Percentiles rank a stretch among this genome's conserved stretches.
Evolutionary conservation across 2,329 filamentous ascomycete genomes (phyloP).

Genomic region (Acarospora socialis): DNA sequence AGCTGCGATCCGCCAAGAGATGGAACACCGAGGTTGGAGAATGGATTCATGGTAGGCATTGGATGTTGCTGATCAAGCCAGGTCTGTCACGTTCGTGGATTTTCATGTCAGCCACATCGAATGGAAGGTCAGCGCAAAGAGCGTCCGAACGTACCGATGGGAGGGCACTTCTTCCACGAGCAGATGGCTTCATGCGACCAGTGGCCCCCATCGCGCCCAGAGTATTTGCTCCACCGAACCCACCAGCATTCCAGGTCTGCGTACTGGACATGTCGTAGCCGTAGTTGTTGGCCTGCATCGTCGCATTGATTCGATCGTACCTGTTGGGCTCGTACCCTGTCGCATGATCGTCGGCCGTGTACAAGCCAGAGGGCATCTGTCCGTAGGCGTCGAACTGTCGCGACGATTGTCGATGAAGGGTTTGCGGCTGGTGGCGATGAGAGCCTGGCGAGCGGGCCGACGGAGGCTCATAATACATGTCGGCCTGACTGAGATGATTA

Average conservation of each 20-base stretch:
- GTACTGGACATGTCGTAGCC: slow-evolving; percentile 53
- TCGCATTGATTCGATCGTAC: slow-evolving; percentile 44
- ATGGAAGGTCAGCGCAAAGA: slow-evolving; percentile 1
- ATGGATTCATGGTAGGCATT: slow-evolving; percentile 27
- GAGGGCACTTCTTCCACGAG: slow-evolving; percentile 45
- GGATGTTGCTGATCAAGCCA: slow-evolving; percentile 47
- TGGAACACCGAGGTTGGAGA: slow-evolving; percentile 30
- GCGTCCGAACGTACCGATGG: slow-evolving; percentile 50
- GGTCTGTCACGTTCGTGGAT: too few relatives aligned
- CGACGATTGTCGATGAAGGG: slow-evolving; percentile 56
- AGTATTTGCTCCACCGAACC: slow-evolving; percentile 50
- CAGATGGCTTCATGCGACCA: slow-evolving; percentile 40
- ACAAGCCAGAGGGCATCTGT: slow-evolving; percentile 52
- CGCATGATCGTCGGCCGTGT: slow-evolving; percentile 52
- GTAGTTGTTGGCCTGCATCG: slow-evolving; percentile 43
- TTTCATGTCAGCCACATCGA: slow-evolving; percentile 6
- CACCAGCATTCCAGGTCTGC: slow-evolving; percentile 70
- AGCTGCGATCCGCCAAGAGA: slow-evolving; percentile 27
- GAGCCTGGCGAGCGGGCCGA: slow-evolving; percentile 60
- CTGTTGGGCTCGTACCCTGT: slow-evolving; percentile 41
- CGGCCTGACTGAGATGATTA: slow-evolving; percentile 38
- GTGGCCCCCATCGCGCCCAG: slow-evolving; percentile 40
- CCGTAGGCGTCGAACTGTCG: slow-evolving; percentile 64
- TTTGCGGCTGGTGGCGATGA: slow-evolving; percentile 51
- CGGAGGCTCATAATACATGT: slow-evolving; percentile 62